Evolutionary conservation across 345 rosid species (phyloP).

Genomic region (Capsella bursapastoris): DNA sequence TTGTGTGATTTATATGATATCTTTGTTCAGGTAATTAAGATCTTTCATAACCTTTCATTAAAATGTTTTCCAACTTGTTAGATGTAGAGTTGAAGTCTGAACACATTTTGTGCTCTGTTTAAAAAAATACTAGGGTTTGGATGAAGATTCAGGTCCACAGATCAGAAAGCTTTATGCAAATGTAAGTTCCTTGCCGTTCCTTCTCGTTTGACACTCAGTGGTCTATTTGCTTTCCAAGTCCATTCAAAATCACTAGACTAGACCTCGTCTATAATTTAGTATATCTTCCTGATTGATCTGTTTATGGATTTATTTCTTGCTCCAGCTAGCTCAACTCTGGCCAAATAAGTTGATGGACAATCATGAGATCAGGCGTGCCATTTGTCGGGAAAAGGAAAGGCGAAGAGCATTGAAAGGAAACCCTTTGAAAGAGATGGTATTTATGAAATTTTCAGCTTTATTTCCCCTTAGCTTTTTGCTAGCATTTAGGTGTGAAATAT

Average conservation of each 20-base stretch:
- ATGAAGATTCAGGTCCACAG: constrained; percentile 83
- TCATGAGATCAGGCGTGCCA: constrained; percentile 86
- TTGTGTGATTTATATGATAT: constrained; percentile 95
- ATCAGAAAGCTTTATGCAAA: constrained; percentile 83
- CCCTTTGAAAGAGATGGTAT: constrained; percentile 38
- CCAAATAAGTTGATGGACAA: constrained; percentile 88
- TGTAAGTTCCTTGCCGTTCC: constrained; percentile 52
- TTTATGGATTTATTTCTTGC: constrained; percentile 29
- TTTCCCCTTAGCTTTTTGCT: neutral
- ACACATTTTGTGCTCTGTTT: constrained; percentile 34
- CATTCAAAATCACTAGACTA: neutral
- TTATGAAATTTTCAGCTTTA: constrained; percentile 4
- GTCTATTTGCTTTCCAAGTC: constrained; percentile 34
- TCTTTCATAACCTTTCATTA: constrained; percentile 26
- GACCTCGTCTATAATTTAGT: neutral
- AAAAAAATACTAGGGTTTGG: constrained; percentile 69
- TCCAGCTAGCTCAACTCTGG: constrained; percentile 90
- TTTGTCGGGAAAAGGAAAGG: constrained; percentile 85
- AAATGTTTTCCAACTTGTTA: constrained; percentile 21
- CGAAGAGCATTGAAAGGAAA: constrained; percentile 32
- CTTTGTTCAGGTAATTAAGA: constrained; percentile 70
- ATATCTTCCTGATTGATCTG: constrained; percentile 41
- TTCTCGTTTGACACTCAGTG: neutral
- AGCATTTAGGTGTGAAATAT: neutral
- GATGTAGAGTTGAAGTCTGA: constrained; percentile 17